Percentiles rank a stretch among this genome's conserved stretches.
Conservation (phyloP, 257 asterid species). For the Plectranthus barbatus region DNA sequence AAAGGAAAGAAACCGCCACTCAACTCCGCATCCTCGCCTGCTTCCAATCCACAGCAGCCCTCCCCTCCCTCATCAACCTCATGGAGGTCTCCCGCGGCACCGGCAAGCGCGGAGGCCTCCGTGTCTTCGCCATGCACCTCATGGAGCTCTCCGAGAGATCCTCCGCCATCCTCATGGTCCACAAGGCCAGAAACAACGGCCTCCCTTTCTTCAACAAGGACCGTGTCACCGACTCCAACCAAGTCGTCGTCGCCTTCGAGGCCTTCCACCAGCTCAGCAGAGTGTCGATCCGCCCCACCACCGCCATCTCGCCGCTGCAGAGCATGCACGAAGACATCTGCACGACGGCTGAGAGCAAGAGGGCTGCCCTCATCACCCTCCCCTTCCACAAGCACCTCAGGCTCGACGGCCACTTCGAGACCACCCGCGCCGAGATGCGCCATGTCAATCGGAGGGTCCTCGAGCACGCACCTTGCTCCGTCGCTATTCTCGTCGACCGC, state of each 20-base stretch:
- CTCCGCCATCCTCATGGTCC: constrained; percentile 54
- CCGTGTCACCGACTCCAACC: constrained; percentile 15
- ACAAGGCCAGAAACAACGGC: constrained; percentile 49
- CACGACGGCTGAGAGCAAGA: constrained; percentile 26
- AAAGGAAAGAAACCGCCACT: constrained; percentile 23
- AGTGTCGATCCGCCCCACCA: constrained; percentile 43
- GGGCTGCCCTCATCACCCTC: constrained; percentile 28
- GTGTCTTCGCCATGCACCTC: constrained; percentile 58
- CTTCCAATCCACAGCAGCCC: constrained; percentile 37
- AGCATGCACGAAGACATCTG: constrained; percentile 53
- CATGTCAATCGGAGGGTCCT: constrained; percentile 35
- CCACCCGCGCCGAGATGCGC: constrained; percentile 31
- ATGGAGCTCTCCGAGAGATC: too few species aligned
- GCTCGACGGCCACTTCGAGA: constrained; percentile 43
- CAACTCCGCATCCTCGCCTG: constrained; percentile 41
- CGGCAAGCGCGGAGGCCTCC: constrained; percentile 35
- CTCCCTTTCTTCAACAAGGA: constrained; percentile 45
- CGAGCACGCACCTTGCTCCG: constrained; percentile 39
- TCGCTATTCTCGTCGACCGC: constrained; percentile 39
- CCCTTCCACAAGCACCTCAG: constrained; percentile 52
- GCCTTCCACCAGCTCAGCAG: constrained; percentile 39
- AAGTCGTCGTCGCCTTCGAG: constrained; percentile 44
- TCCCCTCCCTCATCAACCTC: constrained; percentile 46
- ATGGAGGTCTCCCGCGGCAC: constrained; percentile 50
- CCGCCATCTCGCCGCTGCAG: constrained; percentile 38